phyloP scores from a whole-genome alignment of 371 early-diverging fungal genomes.

The Smittium culicis region DNA sequence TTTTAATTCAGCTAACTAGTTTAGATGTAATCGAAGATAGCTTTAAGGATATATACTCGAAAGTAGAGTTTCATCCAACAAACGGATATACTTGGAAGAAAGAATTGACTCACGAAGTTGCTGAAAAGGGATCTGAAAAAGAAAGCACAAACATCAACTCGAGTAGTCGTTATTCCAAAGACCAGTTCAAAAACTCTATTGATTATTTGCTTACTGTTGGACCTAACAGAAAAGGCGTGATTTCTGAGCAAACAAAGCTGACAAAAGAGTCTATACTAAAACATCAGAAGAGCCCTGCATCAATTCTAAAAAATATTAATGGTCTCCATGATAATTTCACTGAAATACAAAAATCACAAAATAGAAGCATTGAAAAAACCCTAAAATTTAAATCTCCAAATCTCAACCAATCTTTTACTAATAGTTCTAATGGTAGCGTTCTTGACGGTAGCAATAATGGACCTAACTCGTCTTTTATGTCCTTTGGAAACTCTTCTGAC shows the following conservation, averaged over 20 bases:
- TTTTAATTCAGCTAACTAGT: slow-evolving; percentile 41
- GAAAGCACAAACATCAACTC: background rate
- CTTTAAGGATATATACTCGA: slow-evolving; percentile 45
- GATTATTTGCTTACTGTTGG: slow-evolving; percentile 9
- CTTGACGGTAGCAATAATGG: background rate
- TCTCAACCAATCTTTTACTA: too few relatives aligned
- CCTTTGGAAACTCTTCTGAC: background rate
- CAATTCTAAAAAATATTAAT: background rate
- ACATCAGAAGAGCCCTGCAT: background rate
- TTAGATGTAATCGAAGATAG: slow-evolving; percentile 51
- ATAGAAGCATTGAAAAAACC: too few relatives aligned
- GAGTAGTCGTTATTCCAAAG: background rate
- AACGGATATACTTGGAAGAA: slow-evolving; percentile 63
- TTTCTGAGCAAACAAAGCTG: slow-evolving; percentile 7
- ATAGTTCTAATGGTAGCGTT: too few relatives aligned
- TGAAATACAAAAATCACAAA: too few relatives aligned
- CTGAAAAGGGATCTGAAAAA: background rate
- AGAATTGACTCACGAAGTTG: background rate
- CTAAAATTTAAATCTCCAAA: too few relatives aligned
- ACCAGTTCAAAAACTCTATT: slow-evolving; percentile 9
- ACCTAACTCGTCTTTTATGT: background rate
- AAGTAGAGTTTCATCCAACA: slow-evolving; percentile 57
- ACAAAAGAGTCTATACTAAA: background rate
- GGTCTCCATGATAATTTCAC: too few relatives aligned
- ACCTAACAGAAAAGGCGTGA: slow-evolving; percentile 8